Conservation (phyloP, 2,329 filamentous ascomycete genomes). For the Colletotrichum horii region DNA sequence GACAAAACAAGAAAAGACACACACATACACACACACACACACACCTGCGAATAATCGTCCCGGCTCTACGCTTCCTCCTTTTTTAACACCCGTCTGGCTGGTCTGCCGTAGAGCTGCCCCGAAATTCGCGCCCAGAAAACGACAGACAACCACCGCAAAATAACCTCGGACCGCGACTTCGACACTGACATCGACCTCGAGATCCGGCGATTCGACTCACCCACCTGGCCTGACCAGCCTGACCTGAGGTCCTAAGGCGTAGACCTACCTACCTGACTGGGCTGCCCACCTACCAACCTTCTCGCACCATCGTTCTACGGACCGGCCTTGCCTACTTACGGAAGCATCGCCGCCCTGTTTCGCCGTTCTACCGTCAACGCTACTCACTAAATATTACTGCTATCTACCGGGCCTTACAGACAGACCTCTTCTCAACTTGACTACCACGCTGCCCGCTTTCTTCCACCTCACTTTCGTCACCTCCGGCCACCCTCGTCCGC, state of each 20-base stretch:
- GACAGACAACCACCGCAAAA: background rate
- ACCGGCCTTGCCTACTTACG: background rate
- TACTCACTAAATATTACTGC: background rate
- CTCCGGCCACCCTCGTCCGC: background rate
- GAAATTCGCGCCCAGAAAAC: background rate
- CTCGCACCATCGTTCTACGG: background rate
- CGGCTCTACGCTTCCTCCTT: background rate
- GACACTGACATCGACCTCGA: background rate
- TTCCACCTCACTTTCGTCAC: background rate
- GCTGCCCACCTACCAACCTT: background rate
- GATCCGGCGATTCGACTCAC: background rate
- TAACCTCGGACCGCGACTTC: background rate
- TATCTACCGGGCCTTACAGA: background rate
- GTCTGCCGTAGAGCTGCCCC: background rate
- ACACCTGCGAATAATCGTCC: background rate
- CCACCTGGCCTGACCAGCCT: background rate
- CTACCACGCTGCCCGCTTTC: background rate
- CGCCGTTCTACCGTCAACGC: background rate
- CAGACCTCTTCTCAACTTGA: background rate
- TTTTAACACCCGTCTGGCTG: background rate
- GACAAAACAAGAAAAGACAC: background rate
- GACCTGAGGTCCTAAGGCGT: background rate
- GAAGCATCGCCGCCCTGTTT: background rate
- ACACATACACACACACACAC: background rate
- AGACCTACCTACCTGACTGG: background rate